phyloP scores from a whole-genome alignment of 345 rosid species.

The Triadica sebifera region DNA sequence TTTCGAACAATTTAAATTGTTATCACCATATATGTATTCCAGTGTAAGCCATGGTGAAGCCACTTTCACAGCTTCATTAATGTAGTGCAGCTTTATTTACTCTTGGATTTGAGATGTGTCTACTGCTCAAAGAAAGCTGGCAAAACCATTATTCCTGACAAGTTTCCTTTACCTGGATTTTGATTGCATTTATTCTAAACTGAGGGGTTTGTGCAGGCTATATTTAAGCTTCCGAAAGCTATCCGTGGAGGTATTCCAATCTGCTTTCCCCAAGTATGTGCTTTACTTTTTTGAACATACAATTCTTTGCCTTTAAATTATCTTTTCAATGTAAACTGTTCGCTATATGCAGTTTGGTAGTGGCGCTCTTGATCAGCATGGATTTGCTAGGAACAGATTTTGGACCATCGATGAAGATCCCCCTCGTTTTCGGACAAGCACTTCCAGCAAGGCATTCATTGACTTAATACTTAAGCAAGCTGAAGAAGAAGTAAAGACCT shows the following conservation, averaged over 20 bases:
- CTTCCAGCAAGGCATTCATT: slow-evolving; percentile 21
- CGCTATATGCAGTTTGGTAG: slow-evolving; percentile 25
- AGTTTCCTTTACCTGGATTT: not conserved
- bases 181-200: not conserved
- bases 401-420: slow-evolving; percentile 32
- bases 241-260: slow-evolving; percentile 34
- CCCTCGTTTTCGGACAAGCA: slow-evolving; percentile 23
- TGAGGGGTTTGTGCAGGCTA: slow-evolving; percentile 25
- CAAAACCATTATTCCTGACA: not conserved
- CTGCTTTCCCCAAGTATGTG: slow-evolving; percentile 34
- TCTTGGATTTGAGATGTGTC: not conserved
- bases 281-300: not conserved
- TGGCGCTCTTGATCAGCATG: slow-evolving; percentile 32
- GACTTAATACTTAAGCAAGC: slow-evolving; percentile 28
- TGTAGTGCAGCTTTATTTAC: not conserved
- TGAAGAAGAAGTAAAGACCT: slow-evolving; percentile 28
- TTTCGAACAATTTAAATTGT: not conserved
- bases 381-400: slow-evolving; percentile 32
- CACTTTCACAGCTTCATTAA: not conserved
- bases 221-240: slow-evolving; percentile 28
- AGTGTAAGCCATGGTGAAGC: not conserved
- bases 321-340: not conserved
- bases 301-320: not conserved
- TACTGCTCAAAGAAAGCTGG: not conserved
- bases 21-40: not conserved